phyloP scores from a whole-genome alignment of 2,329 filamentous ascomycete species.

The Parafenestella ontariensis region DNA sequence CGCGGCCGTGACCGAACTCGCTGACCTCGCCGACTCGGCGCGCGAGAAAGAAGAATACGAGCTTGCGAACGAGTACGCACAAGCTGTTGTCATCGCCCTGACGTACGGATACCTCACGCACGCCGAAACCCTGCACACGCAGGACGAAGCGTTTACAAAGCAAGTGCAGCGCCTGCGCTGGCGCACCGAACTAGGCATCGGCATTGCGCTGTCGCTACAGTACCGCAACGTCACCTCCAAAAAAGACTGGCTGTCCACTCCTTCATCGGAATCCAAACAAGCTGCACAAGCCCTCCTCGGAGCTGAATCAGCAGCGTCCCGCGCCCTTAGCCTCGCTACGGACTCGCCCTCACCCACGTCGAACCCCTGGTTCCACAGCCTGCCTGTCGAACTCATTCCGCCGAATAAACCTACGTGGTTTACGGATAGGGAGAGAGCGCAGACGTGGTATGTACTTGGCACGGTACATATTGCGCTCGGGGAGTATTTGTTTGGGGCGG shows the following conservation, averaged over 20 bases:
- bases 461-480: slow-evolving; percentile 37
- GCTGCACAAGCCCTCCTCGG: slow-evolving; percentile 30
- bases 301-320: slow-evolving; percentile 32
- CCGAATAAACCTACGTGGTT: slow-evolving; percentile 41
- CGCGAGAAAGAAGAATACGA: slow-evolving; percentile 20
- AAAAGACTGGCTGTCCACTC: slow-evolving; percentile 22
- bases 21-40: slow-evolving; percentile 27
- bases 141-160: slow-evolving; percentile 26
- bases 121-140: slow-evolving; percentile 34
- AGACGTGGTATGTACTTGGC: slow-evolving; percentile 39
- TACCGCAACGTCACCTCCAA: slow-evolving; percentile 10
- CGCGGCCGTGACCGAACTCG: slow-evolving; percentile 19
- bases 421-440: slow-evolving; percentile 32
- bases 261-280: background rate
- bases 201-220: slow-evolving; percentile 25
- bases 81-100: slow-evolving; percentile 36
- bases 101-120: slow-evolving; percentile 44
- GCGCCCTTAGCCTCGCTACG: slow-evolving; percentile 34
- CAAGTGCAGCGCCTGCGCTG: slow-evolving; percentile 39
- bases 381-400: slow-evolving; percentile 42
- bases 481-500: slow-evolving; percentile 43
- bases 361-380: slow-evolving; percentile 40
- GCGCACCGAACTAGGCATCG: slow-evolving; percentile 36
- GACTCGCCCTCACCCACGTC: slow-evolving; percentile 34
- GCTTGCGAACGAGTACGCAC: slow-evolving; percentile 29